Conservation (phyloP, 2,329 filamentous ascomycete species). For the Ophiostoma fasciatum region DNA sequence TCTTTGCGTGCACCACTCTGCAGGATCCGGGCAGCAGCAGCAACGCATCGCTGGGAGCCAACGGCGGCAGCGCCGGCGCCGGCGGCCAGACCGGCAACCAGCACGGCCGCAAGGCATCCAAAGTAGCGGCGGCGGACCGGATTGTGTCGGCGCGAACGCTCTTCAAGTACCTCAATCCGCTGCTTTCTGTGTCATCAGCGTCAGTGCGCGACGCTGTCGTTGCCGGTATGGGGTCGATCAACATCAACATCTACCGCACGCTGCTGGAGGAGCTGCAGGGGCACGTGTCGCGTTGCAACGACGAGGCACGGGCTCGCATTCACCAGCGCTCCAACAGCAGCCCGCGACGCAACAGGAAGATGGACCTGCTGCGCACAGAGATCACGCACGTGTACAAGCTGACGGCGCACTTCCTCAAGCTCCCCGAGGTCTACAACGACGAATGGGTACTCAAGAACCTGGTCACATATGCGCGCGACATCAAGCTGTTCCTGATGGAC, state of each 20-base stretch:
- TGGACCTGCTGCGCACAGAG: conserved; percentile 78
- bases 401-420: conserved; percentile 75
- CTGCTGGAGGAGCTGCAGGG: conserved; percentile 81
- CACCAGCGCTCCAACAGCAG: conserved; percentile 78
- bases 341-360: conserved; percentile 65
- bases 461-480: conserved; percentile 75
- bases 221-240: conserved; percentile 83
- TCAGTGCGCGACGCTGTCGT: conserved; percentile 85
- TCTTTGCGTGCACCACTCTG: conserved; percentile 92
- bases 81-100: no score
- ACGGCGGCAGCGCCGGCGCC: no score
- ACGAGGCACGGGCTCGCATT: conserved; percentile 73
- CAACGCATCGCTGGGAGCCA: conserved; percentile 39
- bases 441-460: conserved; percentile 86
- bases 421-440: conserved; percentile 64
- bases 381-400: conserved; percentile 94
- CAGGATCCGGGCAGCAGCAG: conserved; percentile 61
- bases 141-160: conserved; percentile 78
- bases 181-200: conserved; percentile 64
- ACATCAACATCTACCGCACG: conserved; percentile 82
- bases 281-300: conserved; percentile 71
- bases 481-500: conserved; percentile 90
- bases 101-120: conserved; percentile 71
- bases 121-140: no score
- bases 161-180: conserved; percentile 81